Base-by-base conservation (phyloP, 202 grass and related monocot genomes). In the Schoenoplectus triqueter region DNA sequence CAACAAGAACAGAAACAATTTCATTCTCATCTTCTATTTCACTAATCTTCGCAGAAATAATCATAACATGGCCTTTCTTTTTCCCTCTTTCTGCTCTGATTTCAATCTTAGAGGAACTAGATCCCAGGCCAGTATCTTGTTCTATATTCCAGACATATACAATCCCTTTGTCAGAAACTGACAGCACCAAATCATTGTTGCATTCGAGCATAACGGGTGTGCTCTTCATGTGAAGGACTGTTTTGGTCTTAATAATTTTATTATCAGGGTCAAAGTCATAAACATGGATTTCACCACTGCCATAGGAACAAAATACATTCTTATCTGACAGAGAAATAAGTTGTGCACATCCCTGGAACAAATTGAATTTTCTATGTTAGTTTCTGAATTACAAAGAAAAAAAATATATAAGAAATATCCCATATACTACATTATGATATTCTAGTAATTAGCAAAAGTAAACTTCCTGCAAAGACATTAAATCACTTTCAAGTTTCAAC, bases 101-200 rank as follows among this genome's bases (percentile, higher is more conserved):
- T 4, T 69, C 59, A 39, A 86, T 86, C 83, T 86, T 91, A 7
- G 69, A 82, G 20, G 78, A 62, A 40, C 75, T 5, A 61, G 51
- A 59, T 83, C 78, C 42, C 22, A 44, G 52, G 66, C 64, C 86
- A 75, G 84, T 79, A 64, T 83, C 50, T 68, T 78, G 76, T 77
- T 86, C 73, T 70, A 91, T 78, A 84, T 88, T 84, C 89, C 89
- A 88, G 56, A 91, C 84, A 84, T 91, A 69, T 79, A 87, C 73
- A 79, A 80, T 84, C 62, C 86, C 86, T 91, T 88, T 88, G 64
- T 86, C 84, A 11, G 89, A 91, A 64, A 88, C 87, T 76, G 89
- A 85, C 31, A 91, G 84, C 85, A 88, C 73, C 84, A 91, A 60
- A 73, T 73, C 69, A 75, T 42, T 84, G 59, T 54, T 86, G 72